Evolutionary conservation across 768 basidiomycete genomes (phyloP).

Genomic region (Russula abietina): DNA sequence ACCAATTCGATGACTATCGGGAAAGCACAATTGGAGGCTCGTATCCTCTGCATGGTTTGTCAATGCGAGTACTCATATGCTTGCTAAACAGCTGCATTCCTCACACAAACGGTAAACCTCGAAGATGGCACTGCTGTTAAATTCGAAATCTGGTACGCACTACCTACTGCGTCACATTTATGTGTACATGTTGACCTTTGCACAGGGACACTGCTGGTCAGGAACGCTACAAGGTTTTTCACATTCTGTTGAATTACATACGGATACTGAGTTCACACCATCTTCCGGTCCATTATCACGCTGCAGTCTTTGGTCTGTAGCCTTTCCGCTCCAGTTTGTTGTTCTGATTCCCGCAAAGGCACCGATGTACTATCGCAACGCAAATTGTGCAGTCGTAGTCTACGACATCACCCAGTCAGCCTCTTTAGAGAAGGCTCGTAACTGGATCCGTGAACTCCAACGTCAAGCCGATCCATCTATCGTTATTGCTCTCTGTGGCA

Average conservation of each 20-base stretch:
- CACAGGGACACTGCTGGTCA: conserved; percentile 92
- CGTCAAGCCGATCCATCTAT: conserved; percentile 97
- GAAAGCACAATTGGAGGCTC: conserved; percentile 90
- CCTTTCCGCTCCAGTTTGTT: not conserved
- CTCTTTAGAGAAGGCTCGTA: conserved; percentile 90
- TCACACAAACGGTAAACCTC: conserved; percentile 94
- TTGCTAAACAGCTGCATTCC: conserved; percentile 70
- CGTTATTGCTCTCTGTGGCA: conserved; percentile 93
- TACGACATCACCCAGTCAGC: conserved; percentile 93
- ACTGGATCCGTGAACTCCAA: conserved; percentile 95
- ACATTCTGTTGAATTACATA: conserved; percentile 23
- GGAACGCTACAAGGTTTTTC: conserved; percentile 78
- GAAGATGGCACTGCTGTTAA: conserved; percentile 89
- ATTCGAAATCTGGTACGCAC: conserved; percentile 90
- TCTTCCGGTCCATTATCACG: not conserved
- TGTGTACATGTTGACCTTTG: not conserved
- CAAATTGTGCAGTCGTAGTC: conserved; percentile 89
- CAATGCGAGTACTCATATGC: conserved; percentile 25
- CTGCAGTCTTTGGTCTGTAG: conserved; percentile 43
- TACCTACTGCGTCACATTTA: not conserved
- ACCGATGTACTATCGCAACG: conserved; percentile 96
- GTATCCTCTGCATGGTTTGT: conserved; percentile 8
- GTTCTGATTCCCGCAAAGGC: conserved; percentile 42
- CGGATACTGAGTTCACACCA: conserved; percentile 16
- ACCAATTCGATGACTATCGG: conserved; percentile 92